Evolutionary conservation across 2,329 filamentous ascomycete genomes (phyloP).

Genomic region (Fusarium sp.): DNA sequence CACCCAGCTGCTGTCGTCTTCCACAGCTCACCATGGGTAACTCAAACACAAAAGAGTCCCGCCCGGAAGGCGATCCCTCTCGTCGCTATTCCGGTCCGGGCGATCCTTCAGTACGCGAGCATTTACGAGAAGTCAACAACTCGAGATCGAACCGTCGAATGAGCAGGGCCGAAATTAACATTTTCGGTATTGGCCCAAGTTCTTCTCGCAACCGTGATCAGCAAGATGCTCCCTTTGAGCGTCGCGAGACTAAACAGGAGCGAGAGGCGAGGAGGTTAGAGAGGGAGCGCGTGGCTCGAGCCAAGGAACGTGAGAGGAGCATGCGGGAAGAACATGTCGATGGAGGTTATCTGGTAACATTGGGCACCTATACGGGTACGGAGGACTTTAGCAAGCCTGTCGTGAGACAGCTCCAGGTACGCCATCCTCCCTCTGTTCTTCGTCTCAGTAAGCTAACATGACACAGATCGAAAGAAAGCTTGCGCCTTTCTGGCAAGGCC

Average conservation of each 20-base stretch:
- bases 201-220: constrained; percentile 56
- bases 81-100: constrained; percentile 43
- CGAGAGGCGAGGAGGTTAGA: constrained; percentile 88
- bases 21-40: constrained; percentile 55
- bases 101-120: constrained; percentile 45
- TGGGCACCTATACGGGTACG: constrained; percentile 90
- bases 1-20: constrained; percentile 20
- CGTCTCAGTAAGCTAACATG: constrained; percentile 33
- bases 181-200: constrained; percentile 60
- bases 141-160: constrained; percentile 47
- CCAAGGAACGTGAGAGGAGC: constrained; percentile 90
- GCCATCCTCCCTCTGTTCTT: constrained; percentile 28
- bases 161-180: constrained; percentile 62
- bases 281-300: constrained; percentile 79
- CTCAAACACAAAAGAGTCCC: constrained; percentile 57
- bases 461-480: constrained; percentile 89
- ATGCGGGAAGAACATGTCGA: constrained; percentile 93
- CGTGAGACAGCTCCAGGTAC: constrained; percentile 91
- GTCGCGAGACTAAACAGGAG: constrained; percentile 91
- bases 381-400: constrained; percentile 94
- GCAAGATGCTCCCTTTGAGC: constrained; percentile 65
- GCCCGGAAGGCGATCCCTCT: constrained; percentile 47
- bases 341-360: constrained; percentile 92
- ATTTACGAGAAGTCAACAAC: constrained; percentile 35
- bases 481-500: constrained; percentile 94